Conservation (phyloP, 2,329 filamentous ascomycete genomes). For the Pseudomassariella vexata region DNA sequence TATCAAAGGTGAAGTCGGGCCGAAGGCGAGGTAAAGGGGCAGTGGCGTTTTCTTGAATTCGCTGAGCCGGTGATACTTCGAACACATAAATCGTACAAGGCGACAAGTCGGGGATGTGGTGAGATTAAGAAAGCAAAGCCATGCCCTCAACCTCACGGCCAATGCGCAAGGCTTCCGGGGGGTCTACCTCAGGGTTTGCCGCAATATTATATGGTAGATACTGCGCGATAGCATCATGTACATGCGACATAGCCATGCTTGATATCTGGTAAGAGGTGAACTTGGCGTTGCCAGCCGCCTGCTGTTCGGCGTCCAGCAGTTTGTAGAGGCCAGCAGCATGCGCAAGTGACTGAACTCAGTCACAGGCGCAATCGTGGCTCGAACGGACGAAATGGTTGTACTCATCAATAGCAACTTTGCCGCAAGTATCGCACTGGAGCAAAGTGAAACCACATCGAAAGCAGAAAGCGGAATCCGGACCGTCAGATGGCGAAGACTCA, state of each 20-base stretch:
- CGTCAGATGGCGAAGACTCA: slow-evolving; percentile 4
- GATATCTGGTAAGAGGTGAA: slow-evolving; percentile 14
- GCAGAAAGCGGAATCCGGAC: slow-evolving; percentile 18
- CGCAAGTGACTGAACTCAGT: too few species aligned
- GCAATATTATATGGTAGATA: slow-evolving; percentile 14
- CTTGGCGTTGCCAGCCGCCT: slow-evolving; percentile 11
- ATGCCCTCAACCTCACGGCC: slow-evolving; percentile 14
- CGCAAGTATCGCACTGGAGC: slow-evolving; percentile 21
- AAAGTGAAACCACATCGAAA: slow-evolving; percentile 24
- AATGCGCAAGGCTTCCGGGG: slow-evolving; percentile 20
- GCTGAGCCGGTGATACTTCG: too few species aligned
- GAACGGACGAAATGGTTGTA: slow-evolving; percentile 22
- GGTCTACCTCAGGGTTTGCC: slow-evolving; percentile 17
- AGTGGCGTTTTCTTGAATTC: too few species aligned
- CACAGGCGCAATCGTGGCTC: too few species aligned
- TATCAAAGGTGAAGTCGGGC: not conserved
- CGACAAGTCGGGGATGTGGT: not conserved
- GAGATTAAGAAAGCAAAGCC: not conserved
- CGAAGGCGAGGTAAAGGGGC: not conserved
- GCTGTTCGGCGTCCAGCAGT: slow-evolving; percentile 13
- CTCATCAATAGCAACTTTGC: slow-evolving; percentile 21
- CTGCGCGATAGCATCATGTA: slow-evolving; percentile 12
- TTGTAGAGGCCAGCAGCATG: slow-evolving; percentile 17
- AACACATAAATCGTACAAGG: too few species aligned
- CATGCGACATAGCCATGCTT: too few species aligned